Conservation (phyloP, 1,139 yeast genomes). For the Taphrina sp. region DNA sequence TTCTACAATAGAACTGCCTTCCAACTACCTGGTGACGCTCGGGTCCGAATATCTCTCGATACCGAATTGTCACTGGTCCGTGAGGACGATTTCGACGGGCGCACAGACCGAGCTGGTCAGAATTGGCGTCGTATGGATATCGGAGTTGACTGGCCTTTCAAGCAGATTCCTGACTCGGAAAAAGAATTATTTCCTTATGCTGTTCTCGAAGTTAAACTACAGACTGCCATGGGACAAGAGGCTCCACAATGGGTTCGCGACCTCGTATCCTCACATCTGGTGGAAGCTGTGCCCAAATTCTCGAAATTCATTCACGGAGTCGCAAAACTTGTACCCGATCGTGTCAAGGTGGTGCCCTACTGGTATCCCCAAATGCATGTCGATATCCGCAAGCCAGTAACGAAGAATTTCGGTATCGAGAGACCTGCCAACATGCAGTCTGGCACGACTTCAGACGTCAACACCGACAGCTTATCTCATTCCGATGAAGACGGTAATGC, state of each 20-base stretch:
- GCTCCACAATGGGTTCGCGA: conserved; percentile 98
- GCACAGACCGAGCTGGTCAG: conserved; percentile 73
- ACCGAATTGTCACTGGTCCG: conserved; percentile 94
- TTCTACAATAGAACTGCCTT: conserved; percentile 97
- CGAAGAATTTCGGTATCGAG: conserved; percentile 63
- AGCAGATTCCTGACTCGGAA: conserved; percentile 77
- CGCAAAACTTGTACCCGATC: conserved; percentile 80
- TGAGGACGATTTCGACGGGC: conserved; percentile 93
- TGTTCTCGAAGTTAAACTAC: conserved; percentile 91
- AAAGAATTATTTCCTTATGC: conserved; percentile 95
- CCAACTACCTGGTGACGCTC: conserved; percentile 97
- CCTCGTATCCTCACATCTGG: conserved; percentile 83
- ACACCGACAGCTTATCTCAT: conserved; percentile 44
- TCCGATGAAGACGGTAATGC: conserved; percentile 48
- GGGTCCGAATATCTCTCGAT: conserved; percentile 95
- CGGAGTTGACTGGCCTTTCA: conserved; percentile 94
- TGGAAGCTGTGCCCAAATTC: conserved; percentile 96
- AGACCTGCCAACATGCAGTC: conserved; percentile 50
- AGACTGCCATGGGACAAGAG: conserved; percentile 96
- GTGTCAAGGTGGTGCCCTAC: conserved; percentile 80
- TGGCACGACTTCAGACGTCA: conserved; percentile 45
- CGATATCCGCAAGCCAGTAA: conserved; percentile 86
- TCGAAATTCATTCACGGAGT: conserved; percentile 96
- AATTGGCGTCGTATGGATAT: conserved; percentile 99
- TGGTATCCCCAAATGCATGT: conserved; percentile 99